Percentiles rank a stretch among this genome's conserved stretches.
Conservation (phyloP, 2,329 filamentous ascomycete genomes). For the Myriangium duriaei region DNA sequence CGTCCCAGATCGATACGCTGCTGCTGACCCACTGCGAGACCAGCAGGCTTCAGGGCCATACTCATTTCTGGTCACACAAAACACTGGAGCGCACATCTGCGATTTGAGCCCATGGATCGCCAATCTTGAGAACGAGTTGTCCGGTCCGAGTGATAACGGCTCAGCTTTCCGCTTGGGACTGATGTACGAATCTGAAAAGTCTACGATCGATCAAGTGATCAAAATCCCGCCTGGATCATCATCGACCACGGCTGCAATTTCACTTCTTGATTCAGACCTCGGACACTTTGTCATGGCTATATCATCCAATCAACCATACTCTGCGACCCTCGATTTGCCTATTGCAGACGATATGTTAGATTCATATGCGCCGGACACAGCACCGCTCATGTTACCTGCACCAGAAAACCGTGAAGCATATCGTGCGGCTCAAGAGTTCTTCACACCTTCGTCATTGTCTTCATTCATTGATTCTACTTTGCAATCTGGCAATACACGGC, state of each 20-base stretch:
- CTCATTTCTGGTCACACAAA: constrained; percentile 45
- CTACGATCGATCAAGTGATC: constrained; percentile 37
- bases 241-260: constrained; percentile 28
- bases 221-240: constrained; percentile 26
- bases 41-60: constrained; percentile 38
- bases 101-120: constrained; percentile 45
- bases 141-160: constrained; percentile 38
- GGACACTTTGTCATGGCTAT: constrained; percentile 46
- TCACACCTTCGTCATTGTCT: constrained; percentile 44
- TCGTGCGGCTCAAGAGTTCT: constrained; percentile 50
- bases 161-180: constrained; percentile 44
- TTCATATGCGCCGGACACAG: constrained; percentile 13
- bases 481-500: constrained; percentile 32
- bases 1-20: constrained; percentile 2
- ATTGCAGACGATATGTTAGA: constrained; percentile 17
- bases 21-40: constrained; percentile 4
- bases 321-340: constrained; percentile 39
- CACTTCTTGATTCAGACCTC: constrained; percentile 43
- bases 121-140: constrained; percentile 44
- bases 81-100: constrained; percentile 41
- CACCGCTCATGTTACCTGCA: constrained; percentile 25
- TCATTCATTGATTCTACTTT: constrained; percentile 43
- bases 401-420: constrained; percentile 54
- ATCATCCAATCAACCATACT: constrained; percentile 36
- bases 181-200: constrained; percentile 40